Evolutionary conservation across 768 basidiomycete species (phyloP).

Genomic region (Neoboletus brunneissimus): DNA sequence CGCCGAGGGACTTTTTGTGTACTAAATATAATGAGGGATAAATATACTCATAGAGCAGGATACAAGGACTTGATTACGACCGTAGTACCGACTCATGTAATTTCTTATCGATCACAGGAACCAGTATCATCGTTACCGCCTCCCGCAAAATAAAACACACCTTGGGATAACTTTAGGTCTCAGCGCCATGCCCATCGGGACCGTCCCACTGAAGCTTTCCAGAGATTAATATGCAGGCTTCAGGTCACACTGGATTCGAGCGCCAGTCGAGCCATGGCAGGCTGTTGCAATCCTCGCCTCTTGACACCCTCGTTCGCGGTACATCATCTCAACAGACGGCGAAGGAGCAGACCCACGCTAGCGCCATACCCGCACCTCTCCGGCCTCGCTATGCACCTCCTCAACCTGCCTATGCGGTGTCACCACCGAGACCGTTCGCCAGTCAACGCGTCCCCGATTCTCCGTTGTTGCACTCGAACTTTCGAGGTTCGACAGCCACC

Average conservation of each 20-base stretch:
- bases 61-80: neutral
- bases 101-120: conserved; percentile 15
- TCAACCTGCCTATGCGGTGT: neutral
- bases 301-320: conserved; percentile 53
- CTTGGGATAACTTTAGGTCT: neutral
- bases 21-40: neutral
- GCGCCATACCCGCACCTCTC: conserved; percentile 4
- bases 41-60: neutral
- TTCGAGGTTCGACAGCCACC: conserved; percentile 42
- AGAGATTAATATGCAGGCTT: conserved; percentile 20
- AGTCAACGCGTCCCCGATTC: conserved; percentile 34
- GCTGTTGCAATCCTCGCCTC: conserved; percentile 49
- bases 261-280: conserved; percentile 23
- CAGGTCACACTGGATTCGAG: conserved; percentile 14
- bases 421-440: conserved; percentile 11
- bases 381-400: conserved; percentile 8
- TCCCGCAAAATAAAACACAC: neutral
- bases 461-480: conserved; percentile 49
- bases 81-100: neutral
- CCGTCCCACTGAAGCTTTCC: neutral
- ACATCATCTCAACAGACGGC: no score
- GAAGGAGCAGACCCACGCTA: neutral
- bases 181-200: conserved; percentile 7
- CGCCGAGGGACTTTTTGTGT: conserved; percentile 1
- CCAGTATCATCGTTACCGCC: conserved; percentile 1